Percentiles rank a stretch among this genome's conserved stretches.
These are phyloP conservation scores for Castanopsis chinensis DNA, from an alignment of 306 rosid species.

Conservation along the genomic window DNA sequence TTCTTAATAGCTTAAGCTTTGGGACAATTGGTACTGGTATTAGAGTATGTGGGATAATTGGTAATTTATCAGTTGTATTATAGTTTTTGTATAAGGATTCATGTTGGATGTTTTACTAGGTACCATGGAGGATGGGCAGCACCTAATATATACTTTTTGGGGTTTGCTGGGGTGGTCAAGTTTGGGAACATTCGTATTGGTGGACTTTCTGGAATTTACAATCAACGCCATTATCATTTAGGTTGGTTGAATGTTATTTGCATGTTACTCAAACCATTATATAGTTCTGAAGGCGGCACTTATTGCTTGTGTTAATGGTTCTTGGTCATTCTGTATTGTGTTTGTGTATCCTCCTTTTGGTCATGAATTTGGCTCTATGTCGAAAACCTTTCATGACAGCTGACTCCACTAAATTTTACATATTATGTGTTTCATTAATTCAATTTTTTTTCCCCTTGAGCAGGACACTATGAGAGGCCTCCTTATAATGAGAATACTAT, in stretches of 20 bases:
- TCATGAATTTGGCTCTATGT: slow-evolving; percentile 12
- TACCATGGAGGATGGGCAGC: slow-evolving; percentile 98
- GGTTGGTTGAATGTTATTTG: slow-evolving; percentile 45
- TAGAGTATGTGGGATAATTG: too few species aligned
- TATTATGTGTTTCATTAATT: not conserved
- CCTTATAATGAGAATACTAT: slow-evolving; percentile 67
- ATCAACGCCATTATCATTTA: slow-evolving; percentile 52
- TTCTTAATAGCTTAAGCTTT: too few species aligned
- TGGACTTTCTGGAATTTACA: slow-evolving; percentile 94
- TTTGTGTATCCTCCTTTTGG: slow-evolving; percentile 1
- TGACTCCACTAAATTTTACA: not conserved
- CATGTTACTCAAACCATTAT: not conserved
- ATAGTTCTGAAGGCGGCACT: not conserved
- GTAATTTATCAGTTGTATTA: too few species aligned
- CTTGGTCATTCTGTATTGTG: not conserved
- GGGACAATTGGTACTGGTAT: too few species aligned
- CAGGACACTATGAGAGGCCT: slow-evolving; percentile 95
- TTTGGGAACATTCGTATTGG: slow-evolving; percentile 90
- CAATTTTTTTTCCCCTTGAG: slow-evolving; percentile 21
- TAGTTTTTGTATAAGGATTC: not conserved
- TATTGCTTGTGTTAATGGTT: not conserved
- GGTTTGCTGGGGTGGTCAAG: slow-evolving; percentile 84
- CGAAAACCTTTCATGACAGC: not conserved
- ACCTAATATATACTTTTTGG: slow-evolving; percentile 89
- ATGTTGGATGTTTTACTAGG: slow-evolving; percentile 33